Evolutionary conservation across 208 protist species (phyloP).

Genomic region (Strigomonas oncopelti): DNA sequence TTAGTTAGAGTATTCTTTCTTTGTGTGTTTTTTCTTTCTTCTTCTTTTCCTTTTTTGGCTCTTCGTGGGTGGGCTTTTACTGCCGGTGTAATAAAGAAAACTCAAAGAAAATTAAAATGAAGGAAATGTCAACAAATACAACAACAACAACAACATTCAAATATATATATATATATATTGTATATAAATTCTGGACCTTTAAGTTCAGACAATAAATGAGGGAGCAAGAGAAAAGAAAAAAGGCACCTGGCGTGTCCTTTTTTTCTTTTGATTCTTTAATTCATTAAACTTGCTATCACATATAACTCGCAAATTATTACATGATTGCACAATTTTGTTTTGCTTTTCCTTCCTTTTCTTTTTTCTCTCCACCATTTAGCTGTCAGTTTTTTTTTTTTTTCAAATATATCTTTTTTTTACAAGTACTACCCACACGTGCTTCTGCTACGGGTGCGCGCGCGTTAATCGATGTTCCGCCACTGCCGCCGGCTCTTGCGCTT

Average conservation of each 20-base stretch:
- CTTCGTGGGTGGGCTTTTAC: not conserved
- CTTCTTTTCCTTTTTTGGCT: constrained; percentile 11
- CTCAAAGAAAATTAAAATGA: constrained; percentile 1
- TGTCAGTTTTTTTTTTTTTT: constrained; percentile 5
- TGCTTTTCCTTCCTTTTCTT: constrained; percentile 11
- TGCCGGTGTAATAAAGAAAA: constrained; percentile 2
- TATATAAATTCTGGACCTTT: not conserved
- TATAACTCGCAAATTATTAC: not conserved
- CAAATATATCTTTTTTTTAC: not conserved
- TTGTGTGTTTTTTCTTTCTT: constrained; percentile 4
- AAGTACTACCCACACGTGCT: not conserved
- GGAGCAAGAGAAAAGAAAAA: constrained; percentile 17
- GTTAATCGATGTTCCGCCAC: not conserved
- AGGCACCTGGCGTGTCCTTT: too few relatives aligned
- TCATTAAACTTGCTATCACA: not conserved
- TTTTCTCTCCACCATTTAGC: not conserved
- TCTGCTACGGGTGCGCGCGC: too few relatives aligned
- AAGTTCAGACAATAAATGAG: not conserved
- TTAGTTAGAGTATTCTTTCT: constrained; percentile 1
- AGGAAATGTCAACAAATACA: not conserved
- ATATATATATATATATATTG: constrained; percentile 4
- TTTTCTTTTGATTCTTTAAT: not conserved
- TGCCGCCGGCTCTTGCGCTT: not conserved
- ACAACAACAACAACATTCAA: not conserved
- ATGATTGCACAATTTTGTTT: not conserved